A percentile compares a stretch with the other conserved stretches of the same genome.
Conservation (phyloP, 352 stramenopile genomes). For the Poterioochromonas sp. region DNA sequence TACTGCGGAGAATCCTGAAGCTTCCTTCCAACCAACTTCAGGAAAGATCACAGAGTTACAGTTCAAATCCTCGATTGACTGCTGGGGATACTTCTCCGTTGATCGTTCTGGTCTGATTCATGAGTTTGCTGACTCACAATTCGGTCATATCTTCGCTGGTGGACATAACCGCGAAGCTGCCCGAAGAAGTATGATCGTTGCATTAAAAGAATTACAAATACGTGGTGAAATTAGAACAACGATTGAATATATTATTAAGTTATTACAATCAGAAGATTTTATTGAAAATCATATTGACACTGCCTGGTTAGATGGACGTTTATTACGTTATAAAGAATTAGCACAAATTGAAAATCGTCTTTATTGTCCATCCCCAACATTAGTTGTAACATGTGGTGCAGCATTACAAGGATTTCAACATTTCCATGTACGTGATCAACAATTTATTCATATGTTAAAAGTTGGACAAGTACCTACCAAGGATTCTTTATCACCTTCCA, state of each 20-base stretch:
- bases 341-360: constrained; percentile 38
- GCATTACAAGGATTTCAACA: constrained; percentile 67
- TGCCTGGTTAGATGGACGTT: constrained; percentile 93
- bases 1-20: constrained; percentile 98
- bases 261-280: constrained; percentile 98
- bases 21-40: constrained; percentile 94
- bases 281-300: constrained; percentile 97
- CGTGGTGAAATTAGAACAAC: constrained; percentile 98
- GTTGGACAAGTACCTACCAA: constrained; percentile 76
- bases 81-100: constrained; percentile 99
- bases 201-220: constrained; percentile 97
- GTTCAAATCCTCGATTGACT: constrained; percentile 94
- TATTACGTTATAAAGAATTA: constrained; percentile 79
- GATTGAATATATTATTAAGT: constrained; percentile 97
- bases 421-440: constrained; percentile 62
- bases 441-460: constrained; percentile 54
- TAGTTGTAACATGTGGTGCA: constrained; percentile 69
- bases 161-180: constrained; percentile 87
- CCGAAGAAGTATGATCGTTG: constrained; percentile 81
- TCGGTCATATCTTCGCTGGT: constrained; percentile 98
- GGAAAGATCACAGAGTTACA: constrained; percentile 97
- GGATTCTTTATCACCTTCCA: constrained; percentile 58
- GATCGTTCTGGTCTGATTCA: constrained; percentile 96
- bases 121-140: constrained; percentile 99
- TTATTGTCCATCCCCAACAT: constrained; percentile 32